Percentiles rank a stretch among this genome's conserved stretches.
Conservation (phyloP, 805 yeast species). For the Pichia ethanolica region DNA sequence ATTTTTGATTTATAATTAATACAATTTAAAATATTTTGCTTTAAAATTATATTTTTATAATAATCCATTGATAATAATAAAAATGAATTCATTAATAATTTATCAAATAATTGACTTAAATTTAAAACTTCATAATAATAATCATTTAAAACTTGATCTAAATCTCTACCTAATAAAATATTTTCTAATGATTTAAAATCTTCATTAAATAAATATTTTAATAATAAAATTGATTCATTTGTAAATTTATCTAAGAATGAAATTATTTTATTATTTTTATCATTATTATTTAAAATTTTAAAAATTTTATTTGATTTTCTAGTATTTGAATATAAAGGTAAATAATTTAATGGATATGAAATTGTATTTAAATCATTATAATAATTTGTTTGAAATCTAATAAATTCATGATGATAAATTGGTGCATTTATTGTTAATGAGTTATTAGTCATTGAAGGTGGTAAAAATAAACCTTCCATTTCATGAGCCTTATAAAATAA, state of each 20-base stretch:
- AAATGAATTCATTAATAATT: conserved; percentile 5
- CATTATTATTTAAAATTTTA: too few species aligned
- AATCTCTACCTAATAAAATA: too few species aligned
- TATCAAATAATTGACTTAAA: conserved; percentile 4
- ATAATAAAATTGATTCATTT: background rate
- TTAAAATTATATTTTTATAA: conserved; percentile 7
- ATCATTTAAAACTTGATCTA: too few species aligned
- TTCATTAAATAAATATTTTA: background rate
- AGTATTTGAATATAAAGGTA: background rate
- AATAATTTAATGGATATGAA: too few species aligned
- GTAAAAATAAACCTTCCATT: conserved; percentile 6
- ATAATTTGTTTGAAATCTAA: too few species aligned
- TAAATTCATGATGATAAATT: too few species aligned
- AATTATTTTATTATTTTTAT: background rate
- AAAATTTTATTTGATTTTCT: background rate
- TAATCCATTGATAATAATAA: conserved; percentile 7
- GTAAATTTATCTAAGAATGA: background rate
- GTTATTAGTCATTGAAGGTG: background rate
- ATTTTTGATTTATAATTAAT: conserved; percentile 1
- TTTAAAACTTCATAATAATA: background rate
- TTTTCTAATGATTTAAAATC: background rate
- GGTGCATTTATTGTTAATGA: too few species aligned
- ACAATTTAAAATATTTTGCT: conserved; percentile 6
- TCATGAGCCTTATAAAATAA: background rate
- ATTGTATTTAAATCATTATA: too few species aligned